Evolutionary conservation across 2,329 filamentous ascomycete genomes (phyloP), one percentile per base, ranked within the genome.

Genomic region (Trichophyton rubrum): DNA sequence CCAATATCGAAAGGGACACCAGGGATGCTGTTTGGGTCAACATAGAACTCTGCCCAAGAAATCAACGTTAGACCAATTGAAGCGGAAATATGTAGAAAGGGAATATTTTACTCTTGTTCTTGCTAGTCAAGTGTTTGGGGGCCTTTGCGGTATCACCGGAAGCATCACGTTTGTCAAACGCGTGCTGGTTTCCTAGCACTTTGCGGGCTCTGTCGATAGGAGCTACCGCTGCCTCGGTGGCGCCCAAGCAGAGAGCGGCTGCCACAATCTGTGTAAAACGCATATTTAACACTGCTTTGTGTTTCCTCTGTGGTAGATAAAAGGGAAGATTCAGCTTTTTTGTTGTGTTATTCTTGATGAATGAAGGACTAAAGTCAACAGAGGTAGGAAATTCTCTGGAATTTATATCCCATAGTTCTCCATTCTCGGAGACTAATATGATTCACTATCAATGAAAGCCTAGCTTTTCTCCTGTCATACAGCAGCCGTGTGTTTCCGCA

Each of bases 1-100:
- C 80, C 80, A 59, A 88, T 75, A 62, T 90, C 85, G 62, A 88
- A 90, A 33, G 79, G 68, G 0, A 90, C 83, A 22, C 88, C 84
- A 0, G 87, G 87, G 56, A 90, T 80, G 0, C 72, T 76, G 1
- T 77, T 79, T 2, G 86, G 83, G 64, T 89, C 81, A 45, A 88
- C 83, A 17, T 78, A 80, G 63, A 84, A 89, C 64, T 79, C 82
- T 85, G 9, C 38, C 20, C 22, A 53, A 53, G 24, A 27, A 53
- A n/a, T 1, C 7, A 30, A 4, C 13, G 11, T 20, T 53, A 43
- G n/a, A 41, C n/a, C 15, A 56, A 20, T 13, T 27, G 33, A 13
- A 9, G 9, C 13, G 4, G 9, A 38, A 3, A 9, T 11, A 38
- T 38, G 13, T 4, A 17, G 13, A n/a, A 6, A 20, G 35, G 53